Evolutionary conservation across 2,329 filamentous ascomycete genomes (phyloP), one percentile per base, ranked within the genome.

Genomic region (Colletotrichum liriopes): DNA sequence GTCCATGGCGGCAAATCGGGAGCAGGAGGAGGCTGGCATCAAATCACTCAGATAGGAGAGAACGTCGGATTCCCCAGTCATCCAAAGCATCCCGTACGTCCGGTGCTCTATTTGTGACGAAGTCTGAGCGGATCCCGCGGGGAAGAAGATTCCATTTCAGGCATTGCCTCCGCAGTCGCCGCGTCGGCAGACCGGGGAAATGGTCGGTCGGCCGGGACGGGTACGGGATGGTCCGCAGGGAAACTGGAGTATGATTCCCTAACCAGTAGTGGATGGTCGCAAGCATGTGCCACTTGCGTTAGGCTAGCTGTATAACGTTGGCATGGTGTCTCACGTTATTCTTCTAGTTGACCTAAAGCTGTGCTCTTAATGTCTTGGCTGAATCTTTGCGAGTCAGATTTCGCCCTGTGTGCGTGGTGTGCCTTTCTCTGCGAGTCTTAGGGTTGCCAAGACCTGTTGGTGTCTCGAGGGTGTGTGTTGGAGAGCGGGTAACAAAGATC

Each of bases 211-310:
- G 60, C 32, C 60, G 68, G 64, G 56, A 67, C 47, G 60, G 58
- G 55, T 52, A 72, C 69, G 69, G 65, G 69, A 32, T 72, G 59
- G 59, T 47, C 69, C 69, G 69, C 54, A 45, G 12, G 18, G 16
- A 67, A 58, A 52, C 29, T 72, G 65, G 37, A 69, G 37, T 37
- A 43, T 60, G 26, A n/a, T 35, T 23, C 61, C 67, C 29, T 32
- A 35, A 20, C 26, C 26, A 43, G 43, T 45, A 26, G 26, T 51
- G 65, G 55, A 20, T 37, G 23, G 37, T 26, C 14, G 35, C 47
- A n/a, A 52, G 51, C 55, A 51, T 63, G 52, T 64, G 65, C 65
- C 37, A 52, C 68, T 51, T 45, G 52, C 29, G 29, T 26, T 39
- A 59, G 55, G 45, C 59, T 58, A 72, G 45, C 26, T 45, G 29